Percentiles rank a stretch among this genome's conserved stretches.
These are phyloP conservation scores for Sporothrix phasma DNA, from an alignment of 2,329 filamentous ascomycete genomes.

Conservation along the genomic window DNA sequence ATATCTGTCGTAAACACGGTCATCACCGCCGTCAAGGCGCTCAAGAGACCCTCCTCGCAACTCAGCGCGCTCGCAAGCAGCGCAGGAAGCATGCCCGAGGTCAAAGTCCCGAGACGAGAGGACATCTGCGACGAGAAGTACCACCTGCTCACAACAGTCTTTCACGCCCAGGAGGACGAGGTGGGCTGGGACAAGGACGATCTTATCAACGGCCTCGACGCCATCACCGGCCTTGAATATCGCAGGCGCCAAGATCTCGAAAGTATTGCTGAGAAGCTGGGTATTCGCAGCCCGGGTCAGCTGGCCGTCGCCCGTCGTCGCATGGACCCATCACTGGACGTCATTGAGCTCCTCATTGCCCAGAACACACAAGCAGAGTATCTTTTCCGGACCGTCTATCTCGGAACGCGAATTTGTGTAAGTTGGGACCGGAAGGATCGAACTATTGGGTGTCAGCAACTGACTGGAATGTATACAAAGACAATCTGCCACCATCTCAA, in stretches of 20 bases:
- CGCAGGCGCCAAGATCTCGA: constrained; percentile 16
- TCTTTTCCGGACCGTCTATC: constrained; percentile 15
- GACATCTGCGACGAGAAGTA: not conserved
- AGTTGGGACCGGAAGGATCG: not conserved
- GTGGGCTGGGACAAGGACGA: constrained; percentile 15
- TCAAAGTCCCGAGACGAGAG: not conserved
- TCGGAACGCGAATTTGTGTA: constrained; percentile 18
- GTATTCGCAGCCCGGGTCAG: not conserved
- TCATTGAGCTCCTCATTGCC: constrained; percentile 11
- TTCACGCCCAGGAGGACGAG: constrained; percentile 4
- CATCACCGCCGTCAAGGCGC: constrained; percentile 13
- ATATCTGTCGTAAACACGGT: constrained; percentile 13
- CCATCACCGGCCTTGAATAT: constrained; percentile 14
- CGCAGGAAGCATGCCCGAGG: not conserved
- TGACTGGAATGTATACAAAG: not conserved
- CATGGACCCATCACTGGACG: constrained; percentile 6
- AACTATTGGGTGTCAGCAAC: too few relatives aligned
- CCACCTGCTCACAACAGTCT: constrained; percentile 8
- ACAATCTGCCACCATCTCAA: constrained; percentile 17
- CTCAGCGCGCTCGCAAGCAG: not conserved
- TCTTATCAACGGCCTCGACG: constrained; percentile 14
- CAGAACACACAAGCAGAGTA: constrained; percentile 14
- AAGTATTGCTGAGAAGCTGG: constrained; percentile 8
- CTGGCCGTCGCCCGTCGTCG: constrained; percentile 12
- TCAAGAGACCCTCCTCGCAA: constrained; percentile 9